Base-by-base conservation (phyloP, 1,284 basidiomycete genomes). In the Puccinia polysora region DNA sequence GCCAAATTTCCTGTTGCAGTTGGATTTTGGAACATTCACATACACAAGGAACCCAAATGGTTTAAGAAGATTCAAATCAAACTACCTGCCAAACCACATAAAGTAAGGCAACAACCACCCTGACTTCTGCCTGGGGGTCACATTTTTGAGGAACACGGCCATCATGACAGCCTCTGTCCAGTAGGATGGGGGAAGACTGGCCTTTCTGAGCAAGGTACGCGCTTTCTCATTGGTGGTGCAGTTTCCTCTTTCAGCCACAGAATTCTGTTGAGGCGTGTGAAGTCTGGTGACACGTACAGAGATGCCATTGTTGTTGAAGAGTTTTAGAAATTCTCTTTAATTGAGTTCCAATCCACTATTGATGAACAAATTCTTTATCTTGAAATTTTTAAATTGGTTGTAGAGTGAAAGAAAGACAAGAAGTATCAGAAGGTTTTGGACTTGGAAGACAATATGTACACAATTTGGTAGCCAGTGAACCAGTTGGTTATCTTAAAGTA, bases 211-310 rank as follows among this genome's bases (percentile, higher is more conserved):
- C 7, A 52, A 23, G 49, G 10, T 12, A 10, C 20, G 14, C 10
- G 8, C 49, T 18, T 52, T 52, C 20, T 52, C 49, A 12, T 10
- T 12, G 7, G 49, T 52, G 20, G 49, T 52, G 7, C 49, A 12
- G 49, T 52, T 52, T 52, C 49, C 49, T 52, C 49, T 52, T 12
- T 52, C 49, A 52, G 49, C 14, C 8, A 52, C 49, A 10, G 49
- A 25, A 52, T 52, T 52, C 20, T 52, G 14, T 25, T 52, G 49
- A 10, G 49, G 49, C 15, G 49, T n/a, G 20, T 52, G 20, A 52
- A 20, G 49, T n/a, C n/a, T n/a, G n/a, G n/a, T n/a, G n/a, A n/a
- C n/a, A n/a, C n/a, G n/a, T n/a, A n/a, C n/a, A n/a, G n/a, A n/a
- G n/a, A n/a, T n/a, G n/a, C n/a, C n/a, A n/a, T n/a, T n/a, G n/a